Conservation (phyloP, 257 asterid genomes). For the Nicotiana noctiflora region DNA sequence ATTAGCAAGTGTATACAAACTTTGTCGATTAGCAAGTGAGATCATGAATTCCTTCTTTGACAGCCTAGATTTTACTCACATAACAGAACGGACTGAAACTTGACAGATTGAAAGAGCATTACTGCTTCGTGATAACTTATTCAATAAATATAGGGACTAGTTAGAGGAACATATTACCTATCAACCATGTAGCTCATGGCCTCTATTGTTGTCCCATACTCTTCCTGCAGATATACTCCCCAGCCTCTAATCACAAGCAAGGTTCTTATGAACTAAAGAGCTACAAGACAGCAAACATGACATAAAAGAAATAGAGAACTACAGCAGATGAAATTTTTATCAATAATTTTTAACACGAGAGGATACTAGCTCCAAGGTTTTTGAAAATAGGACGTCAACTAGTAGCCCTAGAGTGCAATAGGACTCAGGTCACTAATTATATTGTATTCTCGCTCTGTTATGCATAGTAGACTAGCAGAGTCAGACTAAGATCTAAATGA, state of each 20-base stretch:
- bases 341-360: background rate
- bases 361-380: background rate
- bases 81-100: too few relatives aligned
- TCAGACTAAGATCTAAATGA: too few relatives aligned
- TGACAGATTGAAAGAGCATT: background rate
- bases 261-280: background rate
- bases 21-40: background rate
- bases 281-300: background rate
- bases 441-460: too few relatives aligned
- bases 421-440: too few relatives aligned
- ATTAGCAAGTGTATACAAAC: background rate
- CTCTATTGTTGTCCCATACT: constrained; percentile 76
- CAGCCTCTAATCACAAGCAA: constrained; percentile 55
- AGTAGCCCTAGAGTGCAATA: background rate
- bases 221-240: constrained; percentile 92
- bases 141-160: background rate
- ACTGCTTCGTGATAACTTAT: background rate
- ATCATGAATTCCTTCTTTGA: too few relatives aligned
- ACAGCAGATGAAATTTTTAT: background rate
- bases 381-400: background rate
- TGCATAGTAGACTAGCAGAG: too few relatives aligned
- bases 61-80: too few relatives aligned
- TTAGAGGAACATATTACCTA: constrained; percentile 25
- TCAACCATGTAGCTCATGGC: constrained; percentile 67
- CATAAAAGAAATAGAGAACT: background rate